Conservation (phyloP, 192 early-diverging fungal species). For the Coemansia sp. region DNA sequence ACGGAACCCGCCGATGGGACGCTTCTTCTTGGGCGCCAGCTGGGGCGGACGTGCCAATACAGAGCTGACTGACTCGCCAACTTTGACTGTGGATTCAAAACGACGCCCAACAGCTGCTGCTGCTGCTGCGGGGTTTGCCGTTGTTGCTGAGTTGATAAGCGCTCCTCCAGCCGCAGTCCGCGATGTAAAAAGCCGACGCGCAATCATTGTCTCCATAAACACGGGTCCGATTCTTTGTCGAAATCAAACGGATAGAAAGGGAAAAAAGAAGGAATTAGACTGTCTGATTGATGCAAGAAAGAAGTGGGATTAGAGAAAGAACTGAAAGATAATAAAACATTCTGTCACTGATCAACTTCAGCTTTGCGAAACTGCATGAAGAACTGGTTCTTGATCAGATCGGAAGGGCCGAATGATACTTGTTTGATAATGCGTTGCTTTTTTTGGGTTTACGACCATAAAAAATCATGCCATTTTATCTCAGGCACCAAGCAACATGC, state of each 20-base stretch:
- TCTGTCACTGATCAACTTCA: too few relatives aligned
- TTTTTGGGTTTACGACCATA: too few relatives aligned
- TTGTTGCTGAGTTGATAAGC: not conserved
- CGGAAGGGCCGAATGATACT: too few relatives aligned
- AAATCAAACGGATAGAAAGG: not conserved
- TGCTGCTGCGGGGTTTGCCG: conserved; percentile 1
- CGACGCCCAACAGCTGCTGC: conserved; percentile 34
- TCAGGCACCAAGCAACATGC: too few relatives aligned
- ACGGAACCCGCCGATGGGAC: conserved; percentile 63
- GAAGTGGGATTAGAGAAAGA: too few relatives aligned
- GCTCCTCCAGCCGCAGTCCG: not conserved
- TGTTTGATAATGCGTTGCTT: too few relatives aligned
- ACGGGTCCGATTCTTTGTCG: conserved; percentile 5
- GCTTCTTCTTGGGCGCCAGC: conserved; percentile 56
- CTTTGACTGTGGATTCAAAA: conserved; percentile 50
- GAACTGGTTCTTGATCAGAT: too few relatives aligned
- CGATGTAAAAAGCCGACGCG: conserved; percentile 4
- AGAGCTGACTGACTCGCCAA: conserved; percentile 29
- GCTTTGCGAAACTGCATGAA: too few relatives aligned
- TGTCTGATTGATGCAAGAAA: too few relatives aligned
- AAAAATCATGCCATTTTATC: not conserved
- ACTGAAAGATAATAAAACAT: too few relatives aligned
- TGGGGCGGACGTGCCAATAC: conserved; percentile 27
- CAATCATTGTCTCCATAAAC: conserved; percentile 2
- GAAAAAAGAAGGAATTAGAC: not conserved